phyloP scores from a whole-genome alignment of 2,329 filamentous ascomycete genomes.

The Ramularia endophylla region DNA sequence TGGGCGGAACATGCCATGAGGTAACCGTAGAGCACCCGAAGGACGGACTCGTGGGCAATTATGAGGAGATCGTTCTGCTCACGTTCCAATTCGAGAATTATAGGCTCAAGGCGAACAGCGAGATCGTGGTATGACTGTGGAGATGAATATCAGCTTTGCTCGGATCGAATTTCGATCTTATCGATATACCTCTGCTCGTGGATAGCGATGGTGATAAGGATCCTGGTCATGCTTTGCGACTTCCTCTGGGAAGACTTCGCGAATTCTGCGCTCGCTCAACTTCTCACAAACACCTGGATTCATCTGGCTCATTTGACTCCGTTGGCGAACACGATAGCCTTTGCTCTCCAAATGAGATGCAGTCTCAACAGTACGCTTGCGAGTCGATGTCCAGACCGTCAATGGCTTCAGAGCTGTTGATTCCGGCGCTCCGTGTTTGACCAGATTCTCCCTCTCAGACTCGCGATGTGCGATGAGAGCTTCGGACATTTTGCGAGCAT shows the following conservation, averaged over 20 bases:
- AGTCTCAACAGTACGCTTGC: constrained; percentile 85
- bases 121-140: constrained; percentile 90
- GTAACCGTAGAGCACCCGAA: constrained; percentile 94
- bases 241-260: constrained; percentile 79
- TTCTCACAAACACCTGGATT: constrained; percentile 96
- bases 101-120: constrained; percentile 93
- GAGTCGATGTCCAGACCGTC: constrained; percentile 91
- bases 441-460: constrained; percentile 65
- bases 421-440: constrained; percentile 58
- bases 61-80: constrained; percentile 98
- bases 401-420: constrained; percentile 69
- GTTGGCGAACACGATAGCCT: constrained; percentile 81
- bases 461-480: constrained; percentile 77
- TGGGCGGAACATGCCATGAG: constrained; percentile 97
- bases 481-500: constrained; percentile 80
- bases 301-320: constrained; percentile 94
- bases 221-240: constrained; percentile 88
- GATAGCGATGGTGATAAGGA: constrained; percentile 95
- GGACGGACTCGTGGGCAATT: constrained; percentile 96
- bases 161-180: too few species aligned
- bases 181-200: constrained; percentile 72
- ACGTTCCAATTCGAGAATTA: constrained; percentile 93
- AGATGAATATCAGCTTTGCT: constrained; percentile 3
- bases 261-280: constrained; percentile 77
- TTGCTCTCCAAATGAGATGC: constrained; percentile 70